Evolutionary conservation across 2,329 filamentous ascomycete species (phyloP).

Genomic region (Trichoderma endophyticum): DNA sequence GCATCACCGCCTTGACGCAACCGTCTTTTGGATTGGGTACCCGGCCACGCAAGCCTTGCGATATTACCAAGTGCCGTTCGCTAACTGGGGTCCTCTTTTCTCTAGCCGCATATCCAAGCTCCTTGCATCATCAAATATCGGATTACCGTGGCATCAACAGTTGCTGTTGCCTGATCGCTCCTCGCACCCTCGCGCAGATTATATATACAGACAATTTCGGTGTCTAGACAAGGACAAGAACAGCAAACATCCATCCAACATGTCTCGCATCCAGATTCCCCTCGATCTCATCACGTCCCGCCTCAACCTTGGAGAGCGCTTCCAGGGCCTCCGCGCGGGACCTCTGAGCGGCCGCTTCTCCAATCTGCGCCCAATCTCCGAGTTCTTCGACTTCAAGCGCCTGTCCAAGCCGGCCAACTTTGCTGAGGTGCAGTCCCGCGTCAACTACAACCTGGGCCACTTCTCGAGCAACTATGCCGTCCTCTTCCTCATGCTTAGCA

Average conservation of each 20-base stretch:
- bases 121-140: not conserved
- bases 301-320: constrained; percentile 80
- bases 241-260: constrained; percentile 38
- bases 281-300: constrained; percentile 88
- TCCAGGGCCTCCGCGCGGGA: constrained; percentile 76
- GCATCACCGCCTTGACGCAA: not conserved
- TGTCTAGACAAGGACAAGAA: not conserved
- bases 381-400: constrained; percentile 96
- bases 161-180: constrained; percentile 1
- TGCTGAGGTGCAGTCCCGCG: constrained; percentile 79
- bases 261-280: constrained; percentile 90
- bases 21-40: constrained; percentile 1
- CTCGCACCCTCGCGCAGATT: not conserved
- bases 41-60: constrained; percentile 9
- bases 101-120: constrained; percentile 5
- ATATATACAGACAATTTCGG: not conserved
- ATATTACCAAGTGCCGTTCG: not conserved
- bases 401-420: constrained; percentile 93
- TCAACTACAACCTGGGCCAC: constrained; percentile 96
- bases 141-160: constrained; percentile 12
- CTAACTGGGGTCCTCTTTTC: not conserved
- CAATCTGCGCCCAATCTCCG: constrained; percentile 84
- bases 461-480: constrained; percentile 98
- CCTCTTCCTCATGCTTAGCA: constrained; percentile 89
- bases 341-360: constrained; percentile 80